A percentile compares a stretch with the other conserved stretches of the same genome.
These are phyloP conservation scores for Choiromyces venosus DNA, from an alignment of 495 filamentous ascomycete genomes.

Conservation along the genomic window DNA sequence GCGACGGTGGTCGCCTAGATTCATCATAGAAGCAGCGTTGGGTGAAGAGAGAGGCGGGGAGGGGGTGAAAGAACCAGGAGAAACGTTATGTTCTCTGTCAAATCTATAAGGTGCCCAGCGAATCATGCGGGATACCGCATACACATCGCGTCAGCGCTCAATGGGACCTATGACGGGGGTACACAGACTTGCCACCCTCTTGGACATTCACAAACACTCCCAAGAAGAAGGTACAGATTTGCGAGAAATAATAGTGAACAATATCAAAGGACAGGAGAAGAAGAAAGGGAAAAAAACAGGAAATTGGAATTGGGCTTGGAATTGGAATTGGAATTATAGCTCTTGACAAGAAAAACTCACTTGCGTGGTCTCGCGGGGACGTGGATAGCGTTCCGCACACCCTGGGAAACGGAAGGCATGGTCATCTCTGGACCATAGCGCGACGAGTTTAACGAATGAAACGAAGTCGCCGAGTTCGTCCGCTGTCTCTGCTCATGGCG, in stretches of 20 bases:
- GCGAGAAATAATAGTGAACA: neutral
- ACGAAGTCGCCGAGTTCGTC: constrained; percentile 42
- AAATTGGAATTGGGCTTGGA: neutral
- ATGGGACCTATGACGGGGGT: constrained; percentile 35
- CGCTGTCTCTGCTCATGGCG: constrained; percentile 41
- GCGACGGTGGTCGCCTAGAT: constrained; percentile 55
- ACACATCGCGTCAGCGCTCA: constrained; percentile 39
- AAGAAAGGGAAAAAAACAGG: constrained; percentile 4
- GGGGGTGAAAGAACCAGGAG: constrained; percentile 42
- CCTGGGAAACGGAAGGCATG: constrained; percentile 23
- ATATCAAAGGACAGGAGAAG: constrained; percentile 3
- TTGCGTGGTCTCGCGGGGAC: constrained; percentile 41
- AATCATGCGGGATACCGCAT: constrained; percentile 33
- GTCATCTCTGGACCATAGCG: constrained; percentile 33
- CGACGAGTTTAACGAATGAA: constrained; percentile 36
- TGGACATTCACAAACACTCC: neutral
- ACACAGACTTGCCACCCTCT: constrained; percentile 7
- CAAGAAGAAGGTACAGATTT: neutral
- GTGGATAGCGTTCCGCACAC: constrained; percentile 39
- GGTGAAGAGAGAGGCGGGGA: constrained; percentile 43
- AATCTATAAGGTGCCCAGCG: constrained; percentile 36
- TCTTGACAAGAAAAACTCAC: constrained; percentile 30
- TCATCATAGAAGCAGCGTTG: constrained; percentile 46
- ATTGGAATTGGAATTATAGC: constrained; percentile 9
- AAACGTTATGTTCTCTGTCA: constrained; percentile 43